Percentiles rank a stretch among this genome's conserved stretches.
Evolutionary conservation across 2,329 filamentous ascomycete species (phyloP).

Genomic region (Colletotrichum tabaci): DNA sequence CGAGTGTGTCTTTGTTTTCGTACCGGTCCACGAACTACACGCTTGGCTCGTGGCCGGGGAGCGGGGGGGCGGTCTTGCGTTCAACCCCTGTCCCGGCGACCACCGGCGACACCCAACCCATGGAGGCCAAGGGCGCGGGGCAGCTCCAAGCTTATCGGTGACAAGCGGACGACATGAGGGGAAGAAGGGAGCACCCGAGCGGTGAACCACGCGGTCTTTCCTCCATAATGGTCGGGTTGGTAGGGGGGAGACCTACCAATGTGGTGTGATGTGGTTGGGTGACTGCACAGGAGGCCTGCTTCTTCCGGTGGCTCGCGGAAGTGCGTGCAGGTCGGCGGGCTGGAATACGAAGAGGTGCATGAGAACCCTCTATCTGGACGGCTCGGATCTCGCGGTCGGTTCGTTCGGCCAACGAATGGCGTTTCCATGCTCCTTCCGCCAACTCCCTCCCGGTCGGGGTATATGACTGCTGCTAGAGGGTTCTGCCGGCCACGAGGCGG

Average conservation of each 20-base stretch:
- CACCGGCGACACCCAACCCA: background rate
- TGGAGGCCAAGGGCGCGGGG: background rate
- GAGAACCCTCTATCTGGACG: background rate
- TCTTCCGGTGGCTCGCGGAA: background rate
- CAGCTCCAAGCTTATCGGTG: background rate
- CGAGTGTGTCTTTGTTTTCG: background rate
- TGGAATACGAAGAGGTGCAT: conserved; percentile 22
- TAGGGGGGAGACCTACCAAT: too few relatives aligned
- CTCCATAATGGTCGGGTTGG: too few relatives aligned
- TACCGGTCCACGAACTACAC: background rate
- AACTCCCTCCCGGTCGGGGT: too few relatives aligned
- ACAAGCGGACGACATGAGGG: background rate
- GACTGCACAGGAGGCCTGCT: background rate
- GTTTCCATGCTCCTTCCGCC: background rate
- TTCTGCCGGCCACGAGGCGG: background rate
- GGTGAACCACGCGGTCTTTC: background rate
- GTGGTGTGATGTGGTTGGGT: too few relatives aligned
- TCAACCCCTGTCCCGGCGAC: background rate
- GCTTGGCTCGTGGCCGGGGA: conserved; percentile 5
- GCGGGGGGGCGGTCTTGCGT: background rate
- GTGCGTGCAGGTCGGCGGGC: conserved; percentile 6
- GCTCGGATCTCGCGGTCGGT: background rate
- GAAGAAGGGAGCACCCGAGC: background rate
- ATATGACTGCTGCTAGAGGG: background rate
- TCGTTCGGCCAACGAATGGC: background rate